phyloP scores from a whole-genome alignment of 2,329 filamentous ascomycete genomes.

The Cladosporium sp. region DNA sequence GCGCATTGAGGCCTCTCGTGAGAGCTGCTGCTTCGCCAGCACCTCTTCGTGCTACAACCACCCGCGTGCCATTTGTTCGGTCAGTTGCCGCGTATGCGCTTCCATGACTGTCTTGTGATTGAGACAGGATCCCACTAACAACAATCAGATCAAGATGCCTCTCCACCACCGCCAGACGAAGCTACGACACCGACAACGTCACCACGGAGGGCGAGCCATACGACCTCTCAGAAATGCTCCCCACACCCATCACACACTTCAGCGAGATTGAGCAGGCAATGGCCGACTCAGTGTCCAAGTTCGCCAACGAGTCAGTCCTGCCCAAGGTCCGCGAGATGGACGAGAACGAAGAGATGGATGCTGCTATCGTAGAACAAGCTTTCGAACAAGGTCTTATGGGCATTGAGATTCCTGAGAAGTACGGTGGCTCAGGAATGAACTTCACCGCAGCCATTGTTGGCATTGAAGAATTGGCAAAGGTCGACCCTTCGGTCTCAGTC shows the following conservation, averaged over 20 bases:
- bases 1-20: slow-evolving; percentile 17
- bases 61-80: not conserved
- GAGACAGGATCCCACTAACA: not conserved
- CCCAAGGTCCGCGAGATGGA: slow-evolving; percentile 97
- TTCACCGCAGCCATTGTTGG: slow-evolving; percentile 94
- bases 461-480: slow-evolving; percentile 91
- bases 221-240: slow-evolving; percentile 71
- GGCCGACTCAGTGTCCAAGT: slow-evolving; percentile 85
- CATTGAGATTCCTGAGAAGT: slow-evolving; percentile 95
- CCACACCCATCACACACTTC: slow-evolving; percentile 88
- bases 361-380: slow-evolving; percentile 77
- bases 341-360: slow-evolving; percentile 92
- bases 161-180: slow-evolving; percentile 36
- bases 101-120: not conserved
- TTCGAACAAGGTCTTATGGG: slow-evolving; percentile 98
- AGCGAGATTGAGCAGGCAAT: slow-evolving; percentile 87
- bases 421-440: slow-evolving; percentile 96
- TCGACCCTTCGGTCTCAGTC: slow-evolving; percentile 92
- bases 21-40: slow-evolving; percentile 3
- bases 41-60: not conserved
- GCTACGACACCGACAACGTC: slow-evolving; percentile 31
- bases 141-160: slow-evolving; percentile 24
- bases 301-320: slow-evolving; percentile 80
- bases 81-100: not conserved
- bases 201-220: slow-evolving; percentile 33